These are phyloP conservation scores for Vaccinium corymbosum DNA, from an alignment of 148 eudicot genomes.

Conservation along the genomic window DNA sequence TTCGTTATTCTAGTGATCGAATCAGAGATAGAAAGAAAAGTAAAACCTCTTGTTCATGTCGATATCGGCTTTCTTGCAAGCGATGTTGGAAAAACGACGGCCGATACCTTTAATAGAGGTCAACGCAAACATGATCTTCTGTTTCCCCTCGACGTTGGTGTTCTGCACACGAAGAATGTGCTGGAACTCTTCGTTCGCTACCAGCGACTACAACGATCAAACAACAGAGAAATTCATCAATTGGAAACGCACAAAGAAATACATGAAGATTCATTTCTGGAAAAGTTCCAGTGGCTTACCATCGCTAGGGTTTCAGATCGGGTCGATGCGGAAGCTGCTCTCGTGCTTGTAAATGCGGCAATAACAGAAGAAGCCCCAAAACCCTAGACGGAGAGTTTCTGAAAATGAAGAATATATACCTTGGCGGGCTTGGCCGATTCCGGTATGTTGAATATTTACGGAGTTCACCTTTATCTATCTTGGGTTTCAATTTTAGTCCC, in stretches of 20 bases:
- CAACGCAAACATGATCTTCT: constrained; percentile 90
- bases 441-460: no score
- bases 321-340: background rate
- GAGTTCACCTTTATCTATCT: background rate
- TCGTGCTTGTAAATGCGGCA: background rate
- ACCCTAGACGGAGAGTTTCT: background rate
- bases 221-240: background rate
- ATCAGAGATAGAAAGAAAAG: background rate
- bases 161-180: constrained; percentile 87
- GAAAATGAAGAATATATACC: background rate
- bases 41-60: constrained; percentile 88
- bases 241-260: background rate
- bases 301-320: background rate
- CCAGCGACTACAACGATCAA: constrained; percentile 47
- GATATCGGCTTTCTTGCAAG: constrained; percentile 86
- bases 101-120: constrained; percentile 96
- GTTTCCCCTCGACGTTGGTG: constrained; percentile 90
- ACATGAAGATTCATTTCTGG: no score
- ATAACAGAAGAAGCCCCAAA: background rate
- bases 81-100: constrained; percentile 83
- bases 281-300: background rate
- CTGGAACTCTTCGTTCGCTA: constrained; percentile 82
- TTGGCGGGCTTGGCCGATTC: no score
- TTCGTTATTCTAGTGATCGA: no score
- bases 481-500: background rate